phyloP scores from a whole-genome alignment of 257 asterid genomes.

The Euphrasia confusa region DNA sequence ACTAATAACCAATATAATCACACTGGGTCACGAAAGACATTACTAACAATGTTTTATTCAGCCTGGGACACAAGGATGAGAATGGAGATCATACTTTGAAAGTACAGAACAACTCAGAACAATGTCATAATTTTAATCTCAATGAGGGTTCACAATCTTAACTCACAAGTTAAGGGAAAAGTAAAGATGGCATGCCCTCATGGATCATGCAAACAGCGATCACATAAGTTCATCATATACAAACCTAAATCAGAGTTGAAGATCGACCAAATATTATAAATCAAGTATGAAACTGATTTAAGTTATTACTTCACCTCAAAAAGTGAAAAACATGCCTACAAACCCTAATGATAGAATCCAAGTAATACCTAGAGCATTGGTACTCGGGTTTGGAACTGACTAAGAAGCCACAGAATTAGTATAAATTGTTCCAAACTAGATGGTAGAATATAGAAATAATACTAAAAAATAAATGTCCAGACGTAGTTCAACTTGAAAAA shows the following conservation, averaged over 20 bases:
- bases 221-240: too few species aligned
- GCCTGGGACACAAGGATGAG: background rate
- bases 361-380: conserved; percentile 8
- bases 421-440: background rate
- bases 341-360: conserved; percentile 1
- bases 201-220: conserved; percentile 1
- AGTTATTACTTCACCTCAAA: background rate
- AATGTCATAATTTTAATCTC: conserved; percentile 8
- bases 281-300: background rate
- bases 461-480: background rate
- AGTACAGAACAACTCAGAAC: conserved; percentile 10
- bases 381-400: conserved; percentile 12
- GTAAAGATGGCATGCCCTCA: conserved; percentile 10
- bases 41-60: conserved; percentile 1
- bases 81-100: conserved; percentile 1
- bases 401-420: background rate
- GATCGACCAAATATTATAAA: conserved; percentile 5
- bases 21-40: background rate
- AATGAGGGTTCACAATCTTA: conserved; percentile 1
- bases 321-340: background rate
- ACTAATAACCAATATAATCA: background rate
- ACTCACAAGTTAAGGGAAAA: conserved; percentile 20
- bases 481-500: conserved; percentile 15
- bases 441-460: background rate
- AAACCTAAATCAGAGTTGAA: conserved; percentile 9